A percentile compares a stretch with the other conserved stretches of the same genome.
Conservation (phyloP, 208 protist genomes). For the Trypanosoma grayi region DNA sequence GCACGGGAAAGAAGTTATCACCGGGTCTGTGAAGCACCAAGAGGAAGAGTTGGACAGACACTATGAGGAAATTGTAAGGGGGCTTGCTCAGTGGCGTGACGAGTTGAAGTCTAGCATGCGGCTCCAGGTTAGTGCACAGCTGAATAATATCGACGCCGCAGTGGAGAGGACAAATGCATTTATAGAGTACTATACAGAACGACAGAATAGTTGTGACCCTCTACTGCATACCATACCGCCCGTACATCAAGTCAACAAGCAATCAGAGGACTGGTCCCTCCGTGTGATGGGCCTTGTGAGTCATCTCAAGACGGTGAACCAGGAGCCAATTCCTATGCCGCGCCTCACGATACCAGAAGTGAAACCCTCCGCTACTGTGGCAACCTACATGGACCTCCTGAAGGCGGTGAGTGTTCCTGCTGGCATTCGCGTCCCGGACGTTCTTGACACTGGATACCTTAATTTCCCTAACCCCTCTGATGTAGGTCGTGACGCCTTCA, state of each 20-base stretch:
- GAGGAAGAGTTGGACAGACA: slow-evolving; percentile 15
- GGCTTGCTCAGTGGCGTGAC: slow-evolving; percentile 21
- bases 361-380: slow-evolving; percentile 11
- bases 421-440: slow-evolving; percentile 21
- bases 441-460: slow-evolving; percentile 26
- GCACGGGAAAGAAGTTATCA: slow-evolving; percentile 17
- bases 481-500: slow-evolving; percentile 19
- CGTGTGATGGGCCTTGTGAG: slow-evolving; percentile 30
- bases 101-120: slow-evolving; percentile 25
- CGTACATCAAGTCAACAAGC: slow-evolving; percentile 16
- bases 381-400: slow-evolving; percentile 29
- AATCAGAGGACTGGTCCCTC: slow-evolving; percentile 27
- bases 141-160: slow-evolving; percentile 21
- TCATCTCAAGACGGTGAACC: slow-evolving; percentile 12
- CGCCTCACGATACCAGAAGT: slow-evolving; percentile 21
- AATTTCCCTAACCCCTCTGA: slow-evolving; percentile 26
- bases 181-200: slow-evolving; percentile 17
- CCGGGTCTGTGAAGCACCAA: slow-evolving; percentile 7
- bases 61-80: slow-evolving; percentile 26
- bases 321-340: slow-evolving; percentile 26
- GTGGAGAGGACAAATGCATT: slow-evolving; percentile 15
- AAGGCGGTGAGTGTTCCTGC: slow-evolving; percentile 22
- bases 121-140: slow-evolving; percentile 14
- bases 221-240: slow-evolving; percentile 26
- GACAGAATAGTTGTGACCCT: slow-evolving; percentile 17